Conservation (phyloP, 306 rosid genomes). For the Quercus berberidifolia region DNA sequence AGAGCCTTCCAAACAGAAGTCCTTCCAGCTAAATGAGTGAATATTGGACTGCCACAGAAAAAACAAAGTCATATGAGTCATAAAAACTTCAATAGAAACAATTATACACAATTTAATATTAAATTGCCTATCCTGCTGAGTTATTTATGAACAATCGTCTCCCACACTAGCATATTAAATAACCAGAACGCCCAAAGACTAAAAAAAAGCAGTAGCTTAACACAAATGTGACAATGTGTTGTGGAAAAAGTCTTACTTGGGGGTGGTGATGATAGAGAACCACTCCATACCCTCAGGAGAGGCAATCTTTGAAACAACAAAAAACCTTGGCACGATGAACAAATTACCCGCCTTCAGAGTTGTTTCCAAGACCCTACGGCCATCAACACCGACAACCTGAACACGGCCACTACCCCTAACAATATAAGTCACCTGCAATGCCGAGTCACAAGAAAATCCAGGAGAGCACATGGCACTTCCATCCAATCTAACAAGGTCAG, state of each 20-base stretch:
- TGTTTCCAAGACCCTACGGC: too few species aligned
- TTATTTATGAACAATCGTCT: not conserved
- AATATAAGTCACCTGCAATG: too few species aligned
- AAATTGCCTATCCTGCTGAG: not conserved
- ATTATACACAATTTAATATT: not conserved
- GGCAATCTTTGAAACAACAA: constrained; percentile 53
- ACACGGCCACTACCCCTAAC: too few species aligned
- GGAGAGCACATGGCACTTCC: too few species aligned
- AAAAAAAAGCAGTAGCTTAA: not conserved
- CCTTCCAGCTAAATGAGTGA: constrained; percentile 84
- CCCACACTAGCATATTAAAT: not conserved
- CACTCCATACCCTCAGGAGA: constrained; percentile 70
- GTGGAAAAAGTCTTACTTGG: constrained; percentile 36
- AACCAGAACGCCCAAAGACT: not conserved
- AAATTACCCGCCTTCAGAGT: too few species aligned
- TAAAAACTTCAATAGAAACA: not conserved
- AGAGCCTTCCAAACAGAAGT: constrained; percentile 75
- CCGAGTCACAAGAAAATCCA: too few species aligned
- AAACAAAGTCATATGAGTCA: not conserved
- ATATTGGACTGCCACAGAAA: not conserved
- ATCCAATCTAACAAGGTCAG: too few species aligned
- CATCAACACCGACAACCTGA: too few species aligned
- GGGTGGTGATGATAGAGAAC: constrained; percentile 82
- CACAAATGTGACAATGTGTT: too few species aligned
- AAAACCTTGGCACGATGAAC: too few species aligned